Base-by-base conservation (phyloP, 805 yeast species). In the Maudiozyma turicensis region DNA sequence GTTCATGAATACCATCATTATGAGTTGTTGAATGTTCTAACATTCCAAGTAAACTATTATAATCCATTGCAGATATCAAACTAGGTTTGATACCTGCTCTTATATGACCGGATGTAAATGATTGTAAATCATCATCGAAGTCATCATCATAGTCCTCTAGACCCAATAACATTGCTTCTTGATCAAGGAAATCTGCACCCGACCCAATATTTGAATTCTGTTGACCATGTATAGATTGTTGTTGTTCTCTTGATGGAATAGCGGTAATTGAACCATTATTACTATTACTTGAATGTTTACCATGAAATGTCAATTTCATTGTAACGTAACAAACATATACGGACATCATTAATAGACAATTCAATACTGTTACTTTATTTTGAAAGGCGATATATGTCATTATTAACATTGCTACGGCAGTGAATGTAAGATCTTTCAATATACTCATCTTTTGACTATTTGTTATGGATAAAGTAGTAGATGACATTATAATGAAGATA, bases 21-120 rank as follows among this genome's bases (percentile, higher is more conserved):
- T 15, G 31, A 15, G 20, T 13, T 14, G 47, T 10, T 7, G 64
- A 57, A 34, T 54, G 46, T 48, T 63, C 66, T 45, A 65, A 45
- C 55, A 61, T 53, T 6, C 54, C 43, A 32, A 63, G 50, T 3
- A 65, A 46, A 40, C 52, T 57, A 40, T 54, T 58, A 45, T 56
- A 59, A 48, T 65, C 68, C 63, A 65, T 54, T 1, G 63, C 63
- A 3, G 66, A 55, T 11, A 65, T 52, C 8, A 65, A 40, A 44
- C 60, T 64, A n/a, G 63, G 65, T 45, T 60, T 59, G 4, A 60
- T 58, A 6, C 54, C 51, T 13, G 47, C 46, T 32, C 52, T 47
- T 8, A 48, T 49, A 40, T 44, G 47, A 31, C 37, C 11, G 8
- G 43, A 33, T 11, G 26, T 39, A 32, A 26, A 40, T 11, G 43